These are phyloP conservation scores for Debaryomycetaceae sp. DNA, from an alignment of 1,139 yeast genomes.

Conservation along the genomic window DNA sequence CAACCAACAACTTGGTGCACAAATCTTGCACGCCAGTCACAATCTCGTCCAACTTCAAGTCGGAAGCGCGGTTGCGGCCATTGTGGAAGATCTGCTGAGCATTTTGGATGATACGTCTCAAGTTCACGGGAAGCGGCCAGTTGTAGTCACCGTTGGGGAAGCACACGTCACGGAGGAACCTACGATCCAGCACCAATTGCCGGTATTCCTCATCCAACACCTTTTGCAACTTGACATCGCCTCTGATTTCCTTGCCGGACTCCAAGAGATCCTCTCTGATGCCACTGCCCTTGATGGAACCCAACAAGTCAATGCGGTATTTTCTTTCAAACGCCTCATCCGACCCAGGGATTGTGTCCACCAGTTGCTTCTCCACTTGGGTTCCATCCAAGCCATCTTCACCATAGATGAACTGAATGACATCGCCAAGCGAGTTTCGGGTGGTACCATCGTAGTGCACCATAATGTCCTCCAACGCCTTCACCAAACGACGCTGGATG, in stretches of 20 bases:
- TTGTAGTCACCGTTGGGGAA: conserved; percentile 91
- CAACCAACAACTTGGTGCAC: conserved; percentile 63
- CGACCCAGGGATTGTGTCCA: conserved; percentile 94
- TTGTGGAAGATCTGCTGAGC: conserved; percentile 96
- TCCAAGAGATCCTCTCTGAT: conserved; percentile 74
- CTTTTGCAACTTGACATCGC: conserved; percentile 81
- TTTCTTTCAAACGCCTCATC: conserved; percentile 77
- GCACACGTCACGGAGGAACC: conserved; percentile 69
- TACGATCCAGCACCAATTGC: conserved; percentile 74
- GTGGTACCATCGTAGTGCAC: conserved; percentile 99
- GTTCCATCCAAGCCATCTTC: conserved; percentile 99
- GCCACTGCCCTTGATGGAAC: conserved; percentile 44
- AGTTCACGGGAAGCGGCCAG: conserved; percentile 97
- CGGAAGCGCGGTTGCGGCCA: conserved; percentile 87
- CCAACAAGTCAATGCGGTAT: conserved; percentile 84
- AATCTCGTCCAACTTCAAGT: conserved; percentile 79
- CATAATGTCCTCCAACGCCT: conserved; percentile 98
- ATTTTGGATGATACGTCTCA: conserved; percentile 94
- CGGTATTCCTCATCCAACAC: conserved; percentile 79
- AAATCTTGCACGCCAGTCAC: conserved; percentile 69
- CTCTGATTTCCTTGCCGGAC: conserved; percentile 85
- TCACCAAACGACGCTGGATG: conserved; percentile 97
- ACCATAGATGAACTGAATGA: conserved; percentile 95
- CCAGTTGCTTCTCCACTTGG: conserved; percentile 94
- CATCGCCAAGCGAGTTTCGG: conserved; percentile 93